Evolutionary conservation across 352 stramenopile species (phyloP).

Genomic region (Stephanocyclus meneghinianus): DNA sequence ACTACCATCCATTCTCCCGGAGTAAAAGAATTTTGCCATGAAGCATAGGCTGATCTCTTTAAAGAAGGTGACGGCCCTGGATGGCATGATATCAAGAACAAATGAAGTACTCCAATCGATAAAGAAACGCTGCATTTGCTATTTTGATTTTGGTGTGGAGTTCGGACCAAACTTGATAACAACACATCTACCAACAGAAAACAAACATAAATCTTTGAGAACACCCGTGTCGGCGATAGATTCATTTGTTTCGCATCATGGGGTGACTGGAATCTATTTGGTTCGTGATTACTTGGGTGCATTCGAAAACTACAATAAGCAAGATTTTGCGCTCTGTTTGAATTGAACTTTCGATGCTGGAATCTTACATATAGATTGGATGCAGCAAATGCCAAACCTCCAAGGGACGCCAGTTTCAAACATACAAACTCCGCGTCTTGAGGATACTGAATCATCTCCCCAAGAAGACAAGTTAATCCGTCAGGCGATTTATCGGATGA

Average conservation of each 20-base stretch:
- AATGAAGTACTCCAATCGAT: slow-evolving; percentile 21
- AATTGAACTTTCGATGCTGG: slow-evolving; percentile 10
- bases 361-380: slow-evolving; percentile 28
- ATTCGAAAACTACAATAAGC: not conserved
- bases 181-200: slow-evolving; percentile 13
- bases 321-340: not conserved
- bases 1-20: slow-evolving; percentile 48
- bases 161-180: not conserved
- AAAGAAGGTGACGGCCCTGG: not conserved
- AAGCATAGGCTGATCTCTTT: not conserved
- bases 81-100: slow-evolving; percentile 23
- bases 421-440: slow-evolving; percentile 1
- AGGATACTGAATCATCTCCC: not conserved
- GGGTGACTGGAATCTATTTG: no score
- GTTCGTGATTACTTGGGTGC: not conserved
- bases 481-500: not conserved
- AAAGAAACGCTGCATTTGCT: not conserved
- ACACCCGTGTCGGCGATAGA: slow-evolving; percentile 10
- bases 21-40: slow-evolving; percentile 43
- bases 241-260: slow-evolving; percentile 5
- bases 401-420: slow-evolving; percentile 28
- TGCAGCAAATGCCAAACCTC: slow-evolving; percentile 30
- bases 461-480: slow-evolving; percentile 4
- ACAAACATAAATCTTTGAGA: slow-evolving; percentile 31
- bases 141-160: not conserved